phyloP scores from a whole-genome alignment of 2,329 filamentous ascomycete species.

The Graphiopsis chlorocephala region DNA sequence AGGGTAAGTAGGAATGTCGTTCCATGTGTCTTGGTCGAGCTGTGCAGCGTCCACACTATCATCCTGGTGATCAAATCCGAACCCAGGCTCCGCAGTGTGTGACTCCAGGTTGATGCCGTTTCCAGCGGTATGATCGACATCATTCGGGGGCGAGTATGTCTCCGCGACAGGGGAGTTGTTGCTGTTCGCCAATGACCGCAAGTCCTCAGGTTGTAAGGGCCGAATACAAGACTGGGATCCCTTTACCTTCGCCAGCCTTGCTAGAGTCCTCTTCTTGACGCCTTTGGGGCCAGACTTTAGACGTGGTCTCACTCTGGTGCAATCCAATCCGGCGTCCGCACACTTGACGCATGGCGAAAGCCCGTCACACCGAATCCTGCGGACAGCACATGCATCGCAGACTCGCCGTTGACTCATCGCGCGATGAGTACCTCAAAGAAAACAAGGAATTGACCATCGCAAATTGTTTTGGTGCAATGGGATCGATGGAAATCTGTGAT shows the following conservation, averaged over 20 bases:
- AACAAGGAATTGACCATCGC: background rate
- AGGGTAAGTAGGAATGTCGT: background rate
- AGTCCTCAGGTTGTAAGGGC: background rate
- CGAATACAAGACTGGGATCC: background rate
- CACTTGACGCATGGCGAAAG: slow-evolving; percentile 18
- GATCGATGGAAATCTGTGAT: background rate
- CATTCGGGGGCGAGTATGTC: background rate
- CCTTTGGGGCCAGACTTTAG: slow-evolving; percentile 19
- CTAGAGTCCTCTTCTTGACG: slow-evolving; percentile 14
- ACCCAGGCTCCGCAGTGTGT: background rate
- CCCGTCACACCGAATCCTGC: slow-evolving; percentile 21
- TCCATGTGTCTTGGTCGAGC: background rate
- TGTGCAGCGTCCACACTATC: no score
- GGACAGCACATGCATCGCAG: slow-evolving; percentile 22
- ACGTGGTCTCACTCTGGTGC: slow-evolving; percentile 15
- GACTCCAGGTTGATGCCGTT: background rate
- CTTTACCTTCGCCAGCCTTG: slow-evolving; percentile 5
- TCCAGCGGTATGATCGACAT: background rate
- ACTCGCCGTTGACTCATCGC: slow-evolving; percentile 16
- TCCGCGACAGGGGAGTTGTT: background rate
- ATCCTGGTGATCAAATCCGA: background rate
- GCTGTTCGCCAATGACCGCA: background rate
- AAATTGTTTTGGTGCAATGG: background rate
- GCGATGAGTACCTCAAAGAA: no score
- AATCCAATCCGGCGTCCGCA: slow-evolving; percentile 13